Evolutionary conservation across 1,284 basidiomycete genomes (phyloP).

Genomic region (Waitea zeae): DNA sequence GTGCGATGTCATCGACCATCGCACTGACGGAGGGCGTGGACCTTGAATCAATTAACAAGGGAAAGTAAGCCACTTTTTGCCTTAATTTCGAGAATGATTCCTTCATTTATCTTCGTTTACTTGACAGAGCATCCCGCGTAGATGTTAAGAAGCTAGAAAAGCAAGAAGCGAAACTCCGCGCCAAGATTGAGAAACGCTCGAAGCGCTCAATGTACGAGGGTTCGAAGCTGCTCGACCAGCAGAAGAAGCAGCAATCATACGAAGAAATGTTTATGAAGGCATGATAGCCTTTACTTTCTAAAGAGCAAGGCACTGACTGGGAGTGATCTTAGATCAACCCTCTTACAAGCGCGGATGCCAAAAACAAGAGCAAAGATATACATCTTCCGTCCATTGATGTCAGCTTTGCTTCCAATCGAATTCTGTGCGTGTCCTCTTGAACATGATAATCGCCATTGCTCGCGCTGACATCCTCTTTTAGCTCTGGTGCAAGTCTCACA

Average conservation of each 20-base stretch:
- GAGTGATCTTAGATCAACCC: constrained; percentile 98
- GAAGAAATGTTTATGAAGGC: constrained; percentile 98
- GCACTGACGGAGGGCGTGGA: constrained; percentile 79
- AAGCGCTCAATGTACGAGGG: constrained; percentile 87
- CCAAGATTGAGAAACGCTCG: constrained; percentile 93
- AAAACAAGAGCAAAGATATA: constrained; percentile 95
- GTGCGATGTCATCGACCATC: constrained; percentile 73
- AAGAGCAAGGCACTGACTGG: too few species aligned
- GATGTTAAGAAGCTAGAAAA: constrained; percentile 98
- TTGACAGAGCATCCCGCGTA: constrained; percentile 71
- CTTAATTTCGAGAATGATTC: too few species aligned
- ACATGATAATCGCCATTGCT: constrained; percentile 5
- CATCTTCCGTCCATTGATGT: constrained; percentile 94
- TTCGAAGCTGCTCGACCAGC: constrained; percentile 86
- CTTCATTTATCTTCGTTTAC: constrained; percentile 7
- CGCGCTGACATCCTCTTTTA: constrained; percentile 26
- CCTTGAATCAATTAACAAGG: constrained; percentile 87
- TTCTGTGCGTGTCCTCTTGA: constrained; percentile 46
- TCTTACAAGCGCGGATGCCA: constrained; percentile 56
- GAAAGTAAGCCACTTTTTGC: constrained; percentile 58
- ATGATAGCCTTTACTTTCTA: constrained; percentile 5
- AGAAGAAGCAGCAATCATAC: constrained; percentile 87
- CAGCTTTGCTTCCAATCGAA: constrained; percentile 86
- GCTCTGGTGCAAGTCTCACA: constrained; percentile 75
- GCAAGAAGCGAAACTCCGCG: constrained; percentile 91